phyloP scores from a whole-genome alignment of 2,329 filamentous ascomycete species.

The Trichoderma arundinaceum region DNA sequence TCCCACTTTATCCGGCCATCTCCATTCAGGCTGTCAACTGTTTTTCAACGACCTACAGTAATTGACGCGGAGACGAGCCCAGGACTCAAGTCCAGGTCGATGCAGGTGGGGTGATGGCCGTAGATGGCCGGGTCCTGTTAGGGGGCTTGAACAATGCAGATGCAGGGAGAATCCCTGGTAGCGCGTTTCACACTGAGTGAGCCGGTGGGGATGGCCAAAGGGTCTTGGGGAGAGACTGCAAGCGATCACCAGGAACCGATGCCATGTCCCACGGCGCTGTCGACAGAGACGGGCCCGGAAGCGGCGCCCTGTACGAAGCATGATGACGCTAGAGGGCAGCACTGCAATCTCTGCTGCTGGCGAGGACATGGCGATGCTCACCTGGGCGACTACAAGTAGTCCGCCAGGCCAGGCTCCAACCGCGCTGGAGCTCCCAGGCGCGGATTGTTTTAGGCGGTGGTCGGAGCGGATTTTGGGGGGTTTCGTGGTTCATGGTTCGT shows the following conservation, averaged over 20 bases:
- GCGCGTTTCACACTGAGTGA: slow-evolving; percentile 32
- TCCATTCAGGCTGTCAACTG: neutral
- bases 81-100: slow-evolving; percentile 1
- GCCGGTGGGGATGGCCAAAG: slow-evolving; percentile 18
- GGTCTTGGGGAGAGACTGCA: neutral
- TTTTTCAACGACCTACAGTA: neutral
- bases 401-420: too few species aligned
- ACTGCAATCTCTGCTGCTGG: slow-evolving; percentile 26
- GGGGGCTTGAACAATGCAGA: slow-evolving; percentile 29
- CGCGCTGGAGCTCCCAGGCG: neutral
- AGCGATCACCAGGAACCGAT: slow-evolving; percentile 27
- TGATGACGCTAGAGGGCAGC: slow-evolving; percentile 24
- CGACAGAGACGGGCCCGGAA: neutral
- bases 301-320: neutral
- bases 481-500: neutral
- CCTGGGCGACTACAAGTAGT: neutral
- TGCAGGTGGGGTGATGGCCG: slow-evolving; percentile 21
- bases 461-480: neutral
- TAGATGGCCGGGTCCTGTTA: slow-evolving; percentile 26
- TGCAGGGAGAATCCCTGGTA: slow-evolving; percentile 27
- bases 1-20: too few species aligned
- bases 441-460: neutral
- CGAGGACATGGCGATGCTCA: slow-evolving; percentile 10
- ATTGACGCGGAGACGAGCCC: slow-evolving; percentile 16
- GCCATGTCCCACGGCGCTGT: slow-evolving; percentile 11